These are phyloP conservation scores for Thraustochytrium striatum DNA, from an alignment of 352 stramenopile species.

Conservation along the genomic window DNA sequence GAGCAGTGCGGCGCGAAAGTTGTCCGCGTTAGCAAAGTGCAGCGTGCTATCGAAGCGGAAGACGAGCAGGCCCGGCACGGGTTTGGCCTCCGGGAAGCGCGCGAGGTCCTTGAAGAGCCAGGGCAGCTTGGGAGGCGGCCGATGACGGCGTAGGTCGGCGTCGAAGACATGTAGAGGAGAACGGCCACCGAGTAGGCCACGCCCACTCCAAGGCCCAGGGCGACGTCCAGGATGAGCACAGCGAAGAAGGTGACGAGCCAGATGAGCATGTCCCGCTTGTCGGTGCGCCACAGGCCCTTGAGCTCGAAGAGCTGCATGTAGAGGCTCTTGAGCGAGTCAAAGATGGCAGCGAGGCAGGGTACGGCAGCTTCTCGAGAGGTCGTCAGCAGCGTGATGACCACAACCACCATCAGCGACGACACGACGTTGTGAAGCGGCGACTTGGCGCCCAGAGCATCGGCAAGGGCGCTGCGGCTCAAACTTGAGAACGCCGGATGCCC, in stretches of 20 bases:
- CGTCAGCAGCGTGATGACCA: conserved; percentile 75
- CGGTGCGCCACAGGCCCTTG: conserved; percentile 67
- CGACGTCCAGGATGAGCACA: conserved; percentile 60
- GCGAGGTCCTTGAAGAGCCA: conserved; percentile 55
- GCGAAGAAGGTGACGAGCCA: conserved; percentile 63
- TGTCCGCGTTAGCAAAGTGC: conserved; percentile 58
- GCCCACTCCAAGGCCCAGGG: conserved; percentile 54
- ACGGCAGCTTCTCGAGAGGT: too few relatives aligned
- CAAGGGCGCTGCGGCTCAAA: conserved; percentile 80
- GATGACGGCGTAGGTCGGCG: conserved; percentile 53
- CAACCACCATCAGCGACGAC: conserved; percentile 72
- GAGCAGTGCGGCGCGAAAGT: conserved; percentile 37
- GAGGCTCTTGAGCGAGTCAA: conserved; percentile 42
- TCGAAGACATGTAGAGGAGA: conserved; percentile 53
- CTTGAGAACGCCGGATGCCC: conserved; percentile 77
- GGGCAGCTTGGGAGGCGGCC: conserved; percentile 53
- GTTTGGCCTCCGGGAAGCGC: conserved; percentile 55
- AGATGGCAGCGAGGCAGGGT: conserved; percentile 56
- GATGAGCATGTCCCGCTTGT: conserved; percentile 63
- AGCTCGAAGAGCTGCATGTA: conserved; percentile 78
- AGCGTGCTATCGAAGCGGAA: conserved; percentile 57
- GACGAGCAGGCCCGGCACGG: conserved; percentile 54
- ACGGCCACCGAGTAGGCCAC: conserved; percentile 54
- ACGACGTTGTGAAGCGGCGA: conserved; percentile 79
- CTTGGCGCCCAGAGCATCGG: conserved; percentile 73